phyloP scores from a whole-genome alignment of 1,284 basidiomycete species.

The Flammula alnicola region DNA sequence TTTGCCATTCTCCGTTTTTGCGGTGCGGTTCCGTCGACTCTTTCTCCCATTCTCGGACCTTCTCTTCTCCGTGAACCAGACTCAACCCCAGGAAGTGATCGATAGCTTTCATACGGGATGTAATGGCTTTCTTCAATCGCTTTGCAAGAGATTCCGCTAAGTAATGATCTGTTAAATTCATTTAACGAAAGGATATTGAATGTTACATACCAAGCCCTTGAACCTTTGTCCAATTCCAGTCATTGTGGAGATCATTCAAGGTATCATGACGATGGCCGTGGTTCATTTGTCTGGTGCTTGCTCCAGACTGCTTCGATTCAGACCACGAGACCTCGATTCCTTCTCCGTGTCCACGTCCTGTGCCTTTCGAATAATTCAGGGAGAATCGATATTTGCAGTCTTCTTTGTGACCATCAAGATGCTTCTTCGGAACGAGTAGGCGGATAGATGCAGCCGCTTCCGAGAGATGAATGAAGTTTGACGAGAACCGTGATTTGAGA shows the following conservation, averaged over 20 bases:
- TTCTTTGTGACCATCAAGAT: too few relatives aligned
- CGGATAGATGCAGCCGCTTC: slow-evolving; percentile 18
- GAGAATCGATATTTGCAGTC: slow-evolving; percentile 26
- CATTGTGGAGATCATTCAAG: slow-evolving; percentile 23
- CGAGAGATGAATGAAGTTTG: neutral
- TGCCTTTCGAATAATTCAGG: slow-evolving; percentile 25
- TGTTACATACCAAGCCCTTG: slow-evolving; percentile 5
- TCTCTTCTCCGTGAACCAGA: too few relatives aligned
- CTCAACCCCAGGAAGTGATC: too few relatives aligned
- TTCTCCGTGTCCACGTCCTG: slow-evolving; percentile 29
- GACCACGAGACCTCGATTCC: slow-evolving; percentile 25
- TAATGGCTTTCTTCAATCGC: too few relatives aligned
- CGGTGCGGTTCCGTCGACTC: too few relatives aligned
- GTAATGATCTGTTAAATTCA: too few relatives aligned
- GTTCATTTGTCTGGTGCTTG: slow-evolving; percentile 31
- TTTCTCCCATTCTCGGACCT: too few relatives aligned
- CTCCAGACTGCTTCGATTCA: slow-evolving; percentile 25
- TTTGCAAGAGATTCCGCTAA: too few relatives aligned
- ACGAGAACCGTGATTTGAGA: slow-evolving; percentile 7
- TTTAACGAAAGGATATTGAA: too few relatives aligned
- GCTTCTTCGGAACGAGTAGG: slow-evolving; percentile 7
- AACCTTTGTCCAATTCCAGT: slow-evolving; percentile 20
- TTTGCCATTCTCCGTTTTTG: too few relatives aligned
- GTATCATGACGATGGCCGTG: slow-evolving; percentile 31
- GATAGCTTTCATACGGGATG: too few relatives aligned